Base-by-base conservation (phyloP, 257 asterid genomes). In the Solanum pimpinellifolium region DNA sequence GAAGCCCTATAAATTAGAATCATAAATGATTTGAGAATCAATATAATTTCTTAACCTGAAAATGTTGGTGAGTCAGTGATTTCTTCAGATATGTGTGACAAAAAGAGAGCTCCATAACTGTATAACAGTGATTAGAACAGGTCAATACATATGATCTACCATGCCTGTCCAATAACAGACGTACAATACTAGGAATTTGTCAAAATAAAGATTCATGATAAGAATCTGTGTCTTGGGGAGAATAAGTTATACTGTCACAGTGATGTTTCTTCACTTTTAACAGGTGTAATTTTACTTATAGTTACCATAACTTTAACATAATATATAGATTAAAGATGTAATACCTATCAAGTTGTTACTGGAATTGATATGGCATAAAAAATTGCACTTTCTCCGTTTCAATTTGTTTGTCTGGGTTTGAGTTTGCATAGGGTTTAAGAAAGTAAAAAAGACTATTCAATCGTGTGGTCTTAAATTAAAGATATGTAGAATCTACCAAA, bases 91-190 rank as follows among this genome's bases (percentile, higher is more conserved):
- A 97, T 92, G 94, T 97, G 99, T 47, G 90, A 49, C 91, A 94
- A 82, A 91, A 97, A 94, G 74, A 95, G 98, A 74, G 52, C 81
- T 85, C 98, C 99, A 37, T 97, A 96, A 52, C 99, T 96, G 93
- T 90, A 89, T 8, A 69, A 83, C 81, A 86, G 87, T 83, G 21
- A 46, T 27, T 62, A 42, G 66, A 27, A 70, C 42, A 5, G 21
- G 62, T 86, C 76, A 86, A 56, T 86, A 72, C 69, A 46, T 85
- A 70, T 85, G 21, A 12, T 85, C 73, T 46, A 29, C 35, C 10
- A 44, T 25, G 83, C 27, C 60, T n/a, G 37, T 76, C 52, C 62
- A 85, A 69, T 23, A 46, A 11, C 47, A 31, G 44, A 41, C 46
- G 7, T 11, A 41, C 69, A 56, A 23, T 21, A 35, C 20, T 39